Percentiles rank a stretch among this genome's conserved stretches.
Conservation (phyloP, 352 stramenopile genomes). For the Phytophthora brassicae region DNA sequence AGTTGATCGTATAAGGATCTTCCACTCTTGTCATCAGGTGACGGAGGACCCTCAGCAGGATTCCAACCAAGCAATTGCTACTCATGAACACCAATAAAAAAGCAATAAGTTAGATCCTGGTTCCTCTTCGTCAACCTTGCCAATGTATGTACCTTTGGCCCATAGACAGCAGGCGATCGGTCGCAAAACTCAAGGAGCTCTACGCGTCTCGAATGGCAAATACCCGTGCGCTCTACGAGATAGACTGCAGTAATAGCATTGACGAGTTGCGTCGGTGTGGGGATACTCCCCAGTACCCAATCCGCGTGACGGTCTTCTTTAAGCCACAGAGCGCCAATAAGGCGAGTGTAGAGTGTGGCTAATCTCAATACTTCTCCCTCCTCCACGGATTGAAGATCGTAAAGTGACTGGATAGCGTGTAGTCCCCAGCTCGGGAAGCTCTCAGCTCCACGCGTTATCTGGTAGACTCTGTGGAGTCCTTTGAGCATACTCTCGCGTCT, state of each 20-base stretch:
- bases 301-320: conserved; percentile 42
- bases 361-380: conserved; percentile 44
- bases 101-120: background rate
- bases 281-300: conserved; percentile 42
- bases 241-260: conserved; percentile 67
- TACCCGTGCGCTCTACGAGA: conserved; percentile 70
- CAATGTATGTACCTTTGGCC: conserved; percentile 29
- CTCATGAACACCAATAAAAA: conserved; percentile 9
- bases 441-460: conserved; percentile 27
- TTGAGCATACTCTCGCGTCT: conserved; percentile 48
- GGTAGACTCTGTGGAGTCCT: conserved; percentile 47
- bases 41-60: conserved; percentile 39
- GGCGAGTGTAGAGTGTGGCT: conserved; percentile 56
- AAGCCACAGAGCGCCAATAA: conserved; percentile 58
- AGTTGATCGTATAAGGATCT: conserved; percentile 57
- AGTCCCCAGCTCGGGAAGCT: conserved; percentile 36
- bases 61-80: conserved; percentile 87
- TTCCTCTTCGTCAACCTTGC: background rate
- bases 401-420: conserved; percentile 67
- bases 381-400: conserved; percentile 64
- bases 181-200: conserved; percentile 74
- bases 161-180: conserved; percentile 49
- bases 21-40: conserved; percentile 35
- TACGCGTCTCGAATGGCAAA: conserved; percentile 57
- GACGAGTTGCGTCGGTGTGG: conserved; percentile 56